Evolutionary conservation across 345 rosid species (phyloP).

Genomic region (Aegle marmelos): DNA sequence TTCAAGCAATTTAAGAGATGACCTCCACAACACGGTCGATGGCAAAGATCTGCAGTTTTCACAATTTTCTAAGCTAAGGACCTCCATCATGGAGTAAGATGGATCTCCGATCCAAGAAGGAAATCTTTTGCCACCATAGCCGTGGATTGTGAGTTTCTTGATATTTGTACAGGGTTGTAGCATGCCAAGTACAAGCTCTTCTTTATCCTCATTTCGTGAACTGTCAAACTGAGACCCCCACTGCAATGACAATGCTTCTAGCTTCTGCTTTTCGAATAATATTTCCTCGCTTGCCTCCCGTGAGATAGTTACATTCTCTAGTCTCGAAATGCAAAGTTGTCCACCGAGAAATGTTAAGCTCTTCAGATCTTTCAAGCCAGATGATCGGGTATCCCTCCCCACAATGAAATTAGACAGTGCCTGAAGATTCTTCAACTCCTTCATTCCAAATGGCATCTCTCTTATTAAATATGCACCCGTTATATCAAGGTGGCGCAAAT

Average conservation of each 20-base stretch:
- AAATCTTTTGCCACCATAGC: not conserved
- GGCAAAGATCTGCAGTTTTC: not conserved
- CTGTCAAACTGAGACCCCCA: not conserved
- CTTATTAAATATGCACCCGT: not conserved
- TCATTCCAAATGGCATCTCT: not conserved
- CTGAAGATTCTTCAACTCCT: not conserved
- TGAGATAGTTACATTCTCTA: not conserved
- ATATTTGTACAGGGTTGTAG: not conserved
- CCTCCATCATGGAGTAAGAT: not conserved
- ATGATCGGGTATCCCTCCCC: not conserved
- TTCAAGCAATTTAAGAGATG: not conserved
- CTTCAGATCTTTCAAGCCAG: not conserved
- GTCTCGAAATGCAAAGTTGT: not conserved
- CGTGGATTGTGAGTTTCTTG: not conserved
- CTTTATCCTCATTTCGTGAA: not conserved
- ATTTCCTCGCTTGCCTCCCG: not conserved
- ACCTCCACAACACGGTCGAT: no score
- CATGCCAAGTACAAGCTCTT: not conserved
- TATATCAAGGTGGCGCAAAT: not conserved
- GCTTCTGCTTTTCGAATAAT: not conserved
- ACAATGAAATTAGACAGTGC: not conserved
- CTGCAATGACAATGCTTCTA: not conserved
- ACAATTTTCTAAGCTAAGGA: not conserved
- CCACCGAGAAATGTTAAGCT: not conserved
- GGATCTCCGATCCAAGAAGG: not conserved